phyloP scores from a whole-genome alignment of 306 rosid species.

The Herpetospermum pedunculosum region DNA sequence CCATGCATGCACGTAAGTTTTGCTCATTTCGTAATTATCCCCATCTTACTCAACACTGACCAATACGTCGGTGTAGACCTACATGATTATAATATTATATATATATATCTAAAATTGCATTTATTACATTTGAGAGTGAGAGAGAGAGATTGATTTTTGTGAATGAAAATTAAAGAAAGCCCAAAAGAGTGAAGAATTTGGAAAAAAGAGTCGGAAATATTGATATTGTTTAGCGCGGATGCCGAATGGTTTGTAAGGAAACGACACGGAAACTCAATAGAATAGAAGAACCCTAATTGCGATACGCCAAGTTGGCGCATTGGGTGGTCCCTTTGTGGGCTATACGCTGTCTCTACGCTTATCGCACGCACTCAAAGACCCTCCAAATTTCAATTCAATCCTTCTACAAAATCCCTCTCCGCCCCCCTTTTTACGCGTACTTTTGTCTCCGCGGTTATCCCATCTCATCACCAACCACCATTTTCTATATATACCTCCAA shows the following conservation, averaged over 20 bases:
- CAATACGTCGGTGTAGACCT: no score
- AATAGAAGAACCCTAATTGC: background rate
- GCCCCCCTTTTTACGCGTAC: constrained; percentile 5
- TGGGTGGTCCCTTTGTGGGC: background rate
- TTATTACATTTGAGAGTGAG: no score
- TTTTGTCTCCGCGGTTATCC: background rate
- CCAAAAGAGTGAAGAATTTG: no score
- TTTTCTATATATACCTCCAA: background rate
- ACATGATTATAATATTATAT: no score
- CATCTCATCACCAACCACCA: background rate
- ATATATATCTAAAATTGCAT: no score
- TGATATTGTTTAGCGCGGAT: background rate
- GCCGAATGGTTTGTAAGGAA: background rate
- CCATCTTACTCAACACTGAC: no score
- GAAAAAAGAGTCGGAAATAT: no score
- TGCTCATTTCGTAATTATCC: no score
- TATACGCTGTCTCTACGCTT: background rate
- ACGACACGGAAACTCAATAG: background rate
- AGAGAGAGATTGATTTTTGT: no score
- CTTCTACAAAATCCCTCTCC: background rate
- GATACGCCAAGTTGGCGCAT: no score
- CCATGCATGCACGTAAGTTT: no score
- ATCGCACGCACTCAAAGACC: constrained; percentile 9
- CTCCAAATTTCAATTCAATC: background rate
- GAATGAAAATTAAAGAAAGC: no score